Conservation (phyloP, 495 filamentous ascomycete species). For the Penicillium macrosclerotiorum region DNA sequence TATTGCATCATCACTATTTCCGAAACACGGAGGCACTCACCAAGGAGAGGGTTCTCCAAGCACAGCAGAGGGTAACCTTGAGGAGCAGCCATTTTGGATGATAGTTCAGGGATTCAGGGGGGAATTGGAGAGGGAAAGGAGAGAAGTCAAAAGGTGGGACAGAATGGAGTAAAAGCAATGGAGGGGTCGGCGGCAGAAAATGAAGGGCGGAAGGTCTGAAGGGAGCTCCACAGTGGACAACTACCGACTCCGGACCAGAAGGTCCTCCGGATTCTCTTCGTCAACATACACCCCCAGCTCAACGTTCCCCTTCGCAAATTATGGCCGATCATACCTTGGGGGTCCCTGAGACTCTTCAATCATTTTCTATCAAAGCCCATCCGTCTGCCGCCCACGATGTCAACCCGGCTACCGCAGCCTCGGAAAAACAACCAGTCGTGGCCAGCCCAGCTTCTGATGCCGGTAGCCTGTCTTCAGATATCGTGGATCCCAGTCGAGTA, state of each 20-base stretch:
- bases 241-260: neutral
- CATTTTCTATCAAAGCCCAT: conserved; percentile 66
- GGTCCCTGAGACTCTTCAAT: conserved; percentile 73
- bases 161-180: conserved; percentile 17
- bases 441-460: conserved; percentile 50
- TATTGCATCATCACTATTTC: conserved; percentile 5
- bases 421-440: conserved; percentile 47
- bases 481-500: conserved; percentile 51
- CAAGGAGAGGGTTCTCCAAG: conserved; percentile 94
- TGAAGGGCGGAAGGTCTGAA: conserved; percentile 16
- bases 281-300: neutral
- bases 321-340: conserved; percentile 53
- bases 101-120: conserved; percentile 1
- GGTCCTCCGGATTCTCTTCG: neutral
- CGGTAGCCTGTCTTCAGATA: conserved; percentile 42
- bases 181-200: conserved; percentile 28
- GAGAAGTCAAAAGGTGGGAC: conserved; percentile 18
- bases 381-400: conserved; percentile 73
- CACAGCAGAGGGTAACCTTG: conserved; percentile 82
- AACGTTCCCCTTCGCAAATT: conserved; percentile 12
- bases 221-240: conserved; percentile 5
- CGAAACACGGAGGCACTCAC: conserved; percentile 47
- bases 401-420: conserved; percentile 73
- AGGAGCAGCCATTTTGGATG: conserved; percentile 60
- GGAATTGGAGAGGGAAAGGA: conserved; percentile 6